Conservation (phyloP, 495 filamentous ascomycete species). For the Aeminium ludgeri region DNA sequence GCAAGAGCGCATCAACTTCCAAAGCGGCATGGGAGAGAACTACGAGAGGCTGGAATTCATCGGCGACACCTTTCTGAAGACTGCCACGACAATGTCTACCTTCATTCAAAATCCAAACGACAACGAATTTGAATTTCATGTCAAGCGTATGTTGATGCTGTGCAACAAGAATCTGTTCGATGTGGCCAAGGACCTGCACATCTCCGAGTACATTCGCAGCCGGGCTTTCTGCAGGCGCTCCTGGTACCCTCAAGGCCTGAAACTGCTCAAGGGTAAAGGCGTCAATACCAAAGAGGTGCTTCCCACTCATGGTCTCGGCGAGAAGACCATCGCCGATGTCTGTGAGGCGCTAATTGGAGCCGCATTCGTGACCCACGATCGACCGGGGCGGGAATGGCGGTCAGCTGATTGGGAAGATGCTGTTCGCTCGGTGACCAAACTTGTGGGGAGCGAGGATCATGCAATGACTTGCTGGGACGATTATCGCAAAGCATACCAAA, state of each 20-base stretch:
- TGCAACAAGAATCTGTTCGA: conserved; percentile 86
- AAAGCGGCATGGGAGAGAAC: conserved; percentile 85
- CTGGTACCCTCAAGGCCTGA: conserved; percentile 74
- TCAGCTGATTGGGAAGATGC: conserved; percentile 55
- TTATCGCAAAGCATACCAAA: conserved; percentile 53
- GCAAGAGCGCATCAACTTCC: conserved; percentile 50
- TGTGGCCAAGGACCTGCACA: conserved; percentile 45
- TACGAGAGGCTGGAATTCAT: conserved; percentile 93
- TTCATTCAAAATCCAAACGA: conserved; percentile 59
- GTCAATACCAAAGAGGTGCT: conserved; percentile 36
- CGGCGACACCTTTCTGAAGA: conserved; percentile 88
- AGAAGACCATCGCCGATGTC: conserved; percentile 94
- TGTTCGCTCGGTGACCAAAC: conserved; percentile 59
- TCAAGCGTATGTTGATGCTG: conserved; percentile 74
- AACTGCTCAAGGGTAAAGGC: conserved; percentile 43
- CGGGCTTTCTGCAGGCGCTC: conserved; percentile 57
- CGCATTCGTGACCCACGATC: conserved; percentile 48
- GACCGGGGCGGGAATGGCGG: conserved; percentile 21
- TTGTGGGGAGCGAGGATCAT: conserved; percentile 56
- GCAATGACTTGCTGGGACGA: conserved; percentile 48
- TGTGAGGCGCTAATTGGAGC: conserved; percentile 92
- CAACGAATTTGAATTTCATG: conserved; percentile 77
- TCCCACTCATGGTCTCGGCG: conserved; percentile 49
- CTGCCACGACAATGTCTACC: conserved; percentile 78
- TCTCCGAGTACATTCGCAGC: conserved; percentile 60